phyloP scores from a whole-genome alignment of 1,284 basidiomycete genomes.

The Lentinula novae-zelandiae region DNA sequence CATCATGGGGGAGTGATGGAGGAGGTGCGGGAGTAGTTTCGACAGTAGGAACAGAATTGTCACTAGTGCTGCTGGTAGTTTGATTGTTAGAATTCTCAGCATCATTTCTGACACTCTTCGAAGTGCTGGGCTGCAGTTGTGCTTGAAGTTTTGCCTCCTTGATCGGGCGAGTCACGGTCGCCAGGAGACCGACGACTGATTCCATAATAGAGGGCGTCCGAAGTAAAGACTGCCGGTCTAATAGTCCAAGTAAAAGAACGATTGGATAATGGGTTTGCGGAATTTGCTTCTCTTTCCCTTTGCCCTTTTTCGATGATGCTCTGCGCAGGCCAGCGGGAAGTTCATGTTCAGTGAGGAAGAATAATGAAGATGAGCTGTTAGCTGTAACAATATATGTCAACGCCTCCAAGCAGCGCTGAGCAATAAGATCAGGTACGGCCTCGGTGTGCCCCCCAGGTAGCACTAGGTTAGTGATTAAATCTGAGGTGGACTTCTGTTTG shows the following conservation, averaged over 20 bases:
- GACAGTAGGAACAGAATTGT: neutral
- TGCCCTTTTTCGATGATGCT: constrained; percentile 75
- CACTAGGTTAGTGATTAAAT: constrained; percentile 48
- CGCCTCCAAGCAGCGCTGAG: constrained; percentile 89
- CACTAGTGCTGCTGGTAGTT: constrained; percentile 12
- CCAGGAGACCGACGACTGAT: constrained; percentile 81
- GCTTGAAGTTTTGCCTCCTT: constrained; percentile 46
- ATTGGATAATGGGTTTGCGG: constrained; percentile 87
- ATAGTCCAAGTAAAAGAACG: constrained; percentile 79
- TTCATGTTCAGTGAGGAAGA: constrained; percentile 95
- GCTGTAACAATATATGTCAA: constrained; percentile 81
- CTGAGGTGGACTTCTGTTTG: constrained; percentile 60
- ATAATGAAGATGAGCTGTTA: constrained; percentile 81
- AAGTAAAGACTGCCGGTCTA: constrained; percentile 82
- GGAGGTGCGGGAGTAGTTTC: neutral
- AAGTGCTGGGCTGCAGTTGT: constrained; percentile 14
- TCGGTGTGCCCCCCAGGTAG: constrained; percentile 74
- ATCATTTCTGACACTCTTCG: constrained; percentile 12
- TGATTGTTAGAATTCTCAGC: constrained; percentile 17
- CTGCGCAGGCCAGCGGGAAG: constrained; percentile 72
- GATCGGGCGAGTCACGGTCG: constrained; percentile 81
- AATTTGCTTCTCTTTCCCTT: constrained; percentile 85
- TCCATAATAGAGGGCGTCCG: constrained; percentile 90
- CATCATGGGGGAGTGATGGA: neutral
- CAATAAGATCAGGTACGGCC: constrained; percentile 85